A percentile compares a stretch with the other conserved stretches of the same genome.
Evolutionary conservation across 305 asterid genomes (phyloP).

Genomic region (Rubia tinctorum): DNA sequence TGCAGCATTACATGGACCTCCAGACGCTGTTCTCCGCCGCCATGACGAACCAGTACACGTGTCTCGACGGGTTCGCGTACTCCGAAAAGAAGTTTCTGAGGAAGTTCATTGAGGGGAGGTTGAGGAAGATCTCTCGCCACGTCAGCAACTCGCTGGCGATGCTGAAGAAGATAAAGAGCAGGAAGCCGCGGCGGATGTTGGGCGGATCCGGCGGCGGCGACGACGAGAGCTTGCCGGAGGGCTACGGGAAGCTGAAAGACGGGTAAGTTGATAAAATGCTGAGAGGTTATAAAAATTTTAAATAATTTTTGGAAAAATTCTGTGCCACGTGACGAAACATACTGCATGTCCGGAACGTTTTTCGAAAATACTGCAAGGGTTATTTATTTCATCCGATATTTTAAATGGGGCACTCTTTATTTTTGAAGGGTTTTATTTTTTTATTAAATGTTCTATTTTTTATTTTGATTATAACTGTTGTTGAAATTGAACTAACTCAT

Average conservation of each 20-base stretch:
- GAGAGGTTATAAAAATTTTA: neutral
- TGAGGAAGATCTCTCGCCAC: conserved; percentile 58
- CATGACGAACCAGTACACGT: conserved; percentile 25
- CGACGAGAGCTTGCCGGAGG: conserved; percentile 28
- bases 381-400: too few relatives aligned
- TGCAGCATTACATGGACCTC: conserved; percentile 15
- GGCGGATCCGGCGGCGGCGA: neutral
- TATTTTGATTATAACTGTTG: too few relatives aligned
- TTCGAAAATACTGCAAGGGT: neutral
- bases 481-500: too few relatives aligned
- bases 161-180: conserved; percentile 52
- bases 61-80: conserved; percentile 22
- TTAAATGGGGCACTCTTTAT: too few relatives aligned
- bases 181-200: neutral
- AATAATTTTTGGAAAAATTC: neutral
- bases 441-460: too few relatives aligned
- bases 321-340: neutral
- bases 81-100: conserved; percentile 13
- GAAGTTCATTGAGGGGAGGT: conserved; percentile 40
- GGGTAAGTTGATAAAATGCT: conserved; percentile 14
- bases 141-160: conserved; percentile 84
- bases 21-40: conserved; percentile 21
- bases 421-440: too few relatives aligned
- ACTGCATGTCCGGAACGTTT: neutral
- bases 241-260: conserved; percentile 30